A percentile compares a stretch with the other conserved stretches of the same genome.
Conservation (phyloP, 2,329 filamentous ascomycete genomes). For the Ceratocystis huliohia region DNA sequence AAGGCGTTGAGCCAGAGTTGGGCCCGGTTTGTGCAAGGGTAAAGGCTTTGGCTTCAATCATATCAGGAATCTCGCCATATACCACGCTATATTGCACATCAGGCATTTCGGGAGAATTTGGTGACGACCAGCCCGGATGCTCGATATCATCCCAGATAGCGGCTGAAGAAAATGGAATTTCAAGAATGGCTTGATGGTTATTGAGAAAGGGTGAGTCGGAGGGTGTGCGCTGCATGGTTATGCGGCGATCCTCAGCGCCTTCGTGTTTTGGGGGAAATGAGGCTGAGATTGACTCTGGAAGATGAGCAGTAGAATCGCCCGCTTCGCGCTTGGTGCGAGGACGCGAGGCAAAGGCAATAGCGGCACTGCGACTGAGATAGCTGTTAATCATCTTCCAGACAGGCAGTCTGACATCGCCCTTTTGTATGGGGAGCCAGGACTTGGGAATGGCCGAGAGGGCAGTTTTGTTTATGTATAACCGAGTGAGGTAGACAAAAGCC, state of each 20-base stretch:
- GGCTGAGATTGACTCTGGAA: background rate
- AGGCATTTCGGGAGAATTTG: conserved; percentile 58
- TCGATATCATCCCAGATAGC: conserved; percentile 65
- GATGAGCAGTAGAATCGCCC: background rate
- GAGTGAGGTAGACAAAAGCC: conserved; percentile 62
- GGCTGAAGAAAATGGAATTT: conserved; percentile 6
- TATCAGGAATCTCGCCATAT: conserved; percentile 68
- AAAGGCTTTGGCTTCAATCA: conserved; percentile 89
- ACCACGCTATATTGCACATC: conserved; percentile 76
- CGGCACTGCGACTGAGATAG: conserved; percentile 61
- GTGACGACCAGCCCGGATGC: conserved; percentile 81
- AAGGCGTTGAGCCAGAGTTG: background rate
- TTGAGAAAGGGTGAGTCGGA: background rate
- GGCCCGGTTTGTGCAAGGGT: conserved; percentile 52
- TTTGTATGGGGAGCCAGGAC: conserved; percentile 71
- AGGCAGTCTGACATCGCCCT: conserved; percentile 62
- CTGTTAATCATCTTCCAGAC: conserved; percentile 65
- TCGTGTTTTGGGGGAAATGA: background rate
- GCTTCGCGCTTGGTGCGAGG: conserved; percentile 37
- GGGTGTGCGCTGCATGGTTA: background rate
- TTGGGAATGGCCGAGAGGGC: conserved; percentile 76
- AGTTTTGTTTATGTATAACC: conserved; percentile 77
- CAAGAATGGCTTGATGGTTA: background rate
- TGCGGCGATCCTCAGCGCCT: background rate
- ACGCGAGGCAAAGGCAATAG: conserved; percentile 64